phyloP scores from a whole-genome alignment of 78 protist species.

The Speleostelium caveatum region DNA sequence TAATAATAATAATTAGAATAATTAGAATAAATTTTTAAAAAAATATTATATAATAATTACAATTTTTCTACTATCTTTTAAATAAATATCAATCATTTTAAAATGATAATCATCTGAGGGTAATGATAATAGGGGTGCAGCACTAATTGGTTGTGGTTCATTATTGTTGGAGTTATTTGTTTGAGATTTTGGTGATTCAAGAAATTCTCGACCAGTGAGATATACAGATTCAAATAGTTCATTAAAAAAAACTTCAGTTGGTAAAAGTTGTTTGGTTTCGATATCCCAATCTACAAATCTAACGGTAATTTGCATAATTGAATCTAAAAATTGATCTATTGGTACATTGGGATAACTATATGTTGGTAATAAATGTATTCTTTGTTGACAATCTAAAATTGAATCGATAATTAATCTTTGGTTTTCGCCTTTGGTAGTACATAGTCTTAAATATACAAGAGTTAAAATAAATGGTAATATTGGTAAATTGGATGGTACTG shows the following conservation, averaged over 20 bases:
- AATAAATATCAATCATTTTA: conserved; percentile 60
- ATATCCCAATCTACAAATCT: conserved; percentile 62
- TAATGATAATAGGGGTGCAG: too few species aligned
- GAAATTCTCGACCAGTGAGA: conserved; percentile 61
- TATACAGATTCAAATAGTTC: conserved; percentile 49
- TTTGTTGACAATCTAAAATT: conserved; percentile 29
- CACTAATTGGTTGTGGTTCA: not conserved
- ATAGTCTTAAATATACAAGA: conserved; percentile 45
- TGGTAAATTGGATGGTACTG: conserved; percentile 47
- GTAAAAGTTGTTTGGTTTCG: not conserved
- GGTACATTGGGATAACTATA: conserved; percentile 25
- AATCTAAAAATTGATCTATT: not conserved
- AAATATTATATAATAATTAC: too few species aligned
- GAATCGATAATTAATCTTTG: conserved; percentile 19
- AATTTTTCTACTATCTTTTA: conserved; percentile 39
- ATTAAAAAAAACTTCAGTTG: conserved; percentile 61
- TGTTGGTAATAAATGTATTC: conserved; percentile 13
- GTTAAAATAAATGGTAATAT: conserved; percentile 60
- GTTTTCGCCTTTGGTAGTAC: conserved; percentile 44
- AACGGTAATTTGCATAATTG: conserved; percentile 23
- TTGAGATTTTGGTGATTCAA: not conserved
- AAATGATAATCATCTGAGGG: too few species aligned
- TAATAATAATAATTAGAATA: too few species aligned
- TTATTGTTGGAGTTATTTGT: too few species aligned
- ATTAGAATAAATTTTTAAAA: too few species aligned